Conservation (phyloP, 495 filamentous ascomycete species). For the Parachaetomium inaequale region DNA sequence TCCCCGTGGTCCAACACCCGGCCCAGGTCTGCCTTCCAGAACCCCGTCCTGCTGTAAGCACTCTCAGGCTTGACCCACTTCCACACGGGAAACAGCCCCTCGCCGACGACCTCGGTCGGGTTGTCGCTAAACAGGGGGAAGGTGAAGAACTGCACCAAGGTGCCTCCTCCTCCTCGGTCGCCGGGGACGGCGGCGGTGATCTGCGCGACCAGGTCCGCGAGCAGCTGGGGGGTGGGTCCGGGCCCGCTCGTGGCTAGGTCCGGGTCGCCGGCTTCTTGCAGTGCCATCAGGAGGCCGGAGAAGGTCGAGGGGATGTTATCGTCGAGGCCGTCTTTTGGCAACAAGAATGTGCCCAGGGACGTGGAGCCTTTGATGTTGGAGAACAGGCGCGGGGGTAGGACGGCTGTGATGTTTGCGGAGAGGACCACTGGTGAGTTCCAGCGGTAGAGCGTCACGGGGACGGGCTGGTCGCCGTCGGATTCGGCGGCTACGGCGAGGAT, state of each 20-base stretch:
- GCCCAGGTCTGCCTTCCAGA: background rate
- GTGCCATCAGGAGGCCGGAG: background rate
- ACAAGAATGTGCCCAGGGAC: background rate
- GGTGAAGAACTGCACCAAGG: background rate
- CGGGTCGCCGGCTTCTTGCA: background rate
- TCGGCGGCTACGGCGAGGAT: background rate
- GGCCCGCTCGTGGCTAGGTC: background rate
- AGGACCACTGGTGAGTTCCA: background rate
- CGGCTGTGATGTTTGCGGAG: background rate
- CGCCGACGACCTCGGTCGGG: background rate
- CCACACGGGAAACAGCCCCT: background rate
- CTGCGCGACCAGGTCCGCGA: background rate
- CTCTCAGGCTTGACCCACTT: slow-evolving; percentile 2
- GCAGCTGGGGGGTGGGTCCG: background rate
- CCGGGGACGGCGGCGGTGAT: too few species aligned
- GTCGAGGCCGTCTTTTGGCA: background rate
- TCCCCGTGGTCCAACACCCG: background rate
- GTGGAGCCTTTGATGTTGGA: background rate
- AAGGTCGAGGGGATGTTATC: background rate
- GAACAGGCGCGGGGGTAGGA: background rate
- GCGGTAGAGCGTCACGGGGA: background rate
- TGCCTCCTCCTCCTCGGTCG: too few species aligned
- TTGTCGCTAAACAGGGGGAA: background rate
- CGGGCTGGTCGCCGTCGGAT: background rate
- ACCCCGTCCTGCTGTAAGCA: background rate